Base-by-base conservation (phyloP, 306 rosid genomes). In the Glycine soja region DNA sequence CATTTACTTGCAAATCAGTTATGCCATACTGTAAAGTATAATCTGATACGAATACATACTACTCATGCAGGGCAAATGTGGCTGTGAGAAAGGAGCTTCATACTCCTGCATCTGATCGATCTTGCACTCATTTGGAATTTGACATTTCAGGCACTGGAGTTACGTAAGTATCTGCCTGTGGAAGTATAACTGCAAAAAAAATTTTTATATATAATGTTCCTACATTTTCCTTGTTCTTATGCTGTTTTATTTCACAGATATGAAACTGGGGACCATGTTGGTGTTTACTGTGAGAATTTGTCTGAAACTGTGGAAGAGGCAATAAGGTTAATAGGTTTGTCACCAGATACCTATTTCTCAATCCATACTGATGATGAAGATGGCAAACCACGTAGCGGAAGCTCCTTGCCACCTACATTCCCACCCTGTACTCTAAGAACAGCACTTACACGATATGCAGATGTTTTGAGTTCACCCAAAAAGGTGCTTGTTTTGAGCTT, bases 211-310 rank as follows among this genome's bases (percentile, higher is more conserved):
- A 36, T 79, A 40, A 47, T 86, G 66, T 36, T 2, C 66, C 43
- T 61, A 75, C 62, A 53, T 43, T 69, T 85, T 61, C 59, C 24
- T 30, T 70, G 68, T 84, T 58, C 67, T 74, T 64, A 45, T 69
- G 66, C 19, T 56, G 15, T 57, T 53, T 43, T 64, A 43, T 73
- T 81, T 82, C 75, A 62, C 92, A 96, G 99, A 85, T 96, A 96
- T 48, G 99, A 93, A 82, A 93, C 99, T 2, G 99, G 99, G 78
- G 99, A 96, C 86, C 99, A 93, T 80, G 98, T 96, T 48, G 99
- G 98, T 83, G 97, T 96, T 67, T 92, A 87, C 89, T 90, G 97
- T 86, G 99, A 93, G 87, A 96, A 96, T 87, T 88, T 90, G 65
- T 65, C 90, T 51, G 99, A 96, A 83, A 82, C 85, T 42, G 97